These are phyloP conservation scores for Cercospora citrullina DNA, from an alignment of 2,329 filamentous ascomycete genomes.

Conservation along the genomic window DNA sequence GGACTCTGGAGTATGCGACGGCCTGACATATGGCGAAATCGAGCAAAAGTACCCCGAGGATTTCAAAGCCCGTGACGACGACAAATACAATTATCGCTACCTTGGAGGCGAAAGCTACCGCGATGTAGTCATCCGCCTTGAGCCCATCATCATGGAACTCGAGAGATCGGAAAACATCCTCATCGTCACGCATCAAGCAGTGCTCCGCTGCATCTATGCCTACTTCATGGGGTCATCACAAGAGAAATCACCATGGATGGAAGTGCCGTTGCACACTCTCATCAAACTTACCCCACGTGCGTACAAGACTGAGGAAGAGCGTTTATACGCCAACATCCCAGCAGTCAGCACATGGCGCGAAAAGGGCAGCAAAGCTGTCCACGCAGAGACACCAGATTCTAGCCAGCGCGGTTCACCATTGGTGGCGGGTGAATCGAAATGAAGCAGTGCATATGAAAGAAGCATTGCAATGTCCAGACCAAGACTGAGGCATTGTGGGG, in stretches of 20 bases:
- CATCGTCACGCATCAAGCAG: conserved; percentile 96
- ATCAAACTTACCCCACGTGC: conserved; percentile 95
- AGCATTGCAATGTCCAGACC: not conserved
- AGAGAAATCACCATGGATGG: conserved; percentile 94
- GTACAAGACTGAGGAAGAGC: conserved; percentile 87
- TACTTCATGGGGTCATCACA: conserved; percentile 99
- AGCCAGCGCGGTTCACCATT: conserved; percentile 25
- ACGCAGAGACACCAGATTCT: conserved; percentile 54
- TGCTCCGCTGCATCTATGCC: conserved; percentile 93
- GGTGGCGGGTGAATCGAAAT: conserved; percentile 21
- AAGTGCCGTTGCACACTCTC: conserved; percentile 91
- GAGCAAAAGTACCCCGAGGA: conserved; percentile 89
- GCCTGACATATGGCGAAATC: conserved; percentile 94
- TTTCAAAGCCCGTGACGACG: conserved; percentile 90
- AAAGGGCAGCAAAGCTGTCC: conserved; percentile 89
- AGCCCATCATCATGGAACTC: conserved; percentile 99
- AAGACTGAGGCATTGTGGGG: not conserved
- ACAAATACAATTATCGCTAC: conserved; percentile 99
- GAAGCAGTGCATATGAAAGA: not conserved
- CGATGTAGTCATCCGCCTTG: conserved; percentile 94
- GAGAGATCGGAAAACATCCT: conserved; percentile 95
- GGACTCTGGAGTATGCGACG: conserved; percentile 93
- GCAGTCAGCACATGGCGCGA: conserved; percentile 95
- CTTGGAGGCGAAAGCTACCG: conserved; percentile 93
- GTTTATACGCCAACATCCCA: conserved; percentile 86